phyloP scores from a whole-genome alignment of 1,139 yeast species.

The Yamadazyma dushanensis region DNA sequence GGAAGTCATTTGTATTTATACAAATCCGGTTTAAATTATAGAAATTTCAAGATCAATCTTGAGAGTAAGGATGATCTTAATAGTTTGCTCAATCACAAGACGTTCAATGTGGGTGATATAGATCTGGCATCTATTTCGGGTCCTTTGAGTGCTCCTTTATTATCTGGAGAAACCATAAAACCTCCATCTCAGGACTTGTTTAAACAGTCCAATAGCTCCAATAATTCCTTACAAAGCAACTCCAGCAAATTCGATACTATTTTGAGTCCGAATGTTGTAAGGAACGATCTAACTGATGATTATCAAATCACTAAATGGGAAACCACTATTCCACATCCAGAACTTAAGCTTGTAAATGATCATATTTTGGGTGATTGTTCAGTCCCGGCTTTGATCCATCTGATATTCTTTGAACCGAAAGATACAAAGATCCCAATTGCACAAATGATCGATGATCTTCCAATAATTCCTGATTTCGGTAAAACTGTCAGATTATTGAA shows the following conservation, averaged over 20 bases:
- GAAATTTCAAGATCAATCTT: conserved; percentile 11
- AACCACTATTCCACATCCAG: conserved; percentile 61
- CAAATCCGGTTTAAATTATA: conserved; percentile 25
- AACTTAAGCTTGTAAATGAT: conserved; percentile 28
- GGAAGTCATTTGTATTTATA: conserved; percentile 62
- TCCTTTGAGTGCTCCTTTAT: conserved; percentile 13
- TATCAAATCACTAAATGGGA: conserved; percentile 25
- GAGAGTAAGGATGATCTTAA: conserved; percentile 7
- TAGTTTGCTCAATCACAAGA: conserved; percentile 7
- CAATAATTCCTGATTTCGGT: conserved; percentile 63
- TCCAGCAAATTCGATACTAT: not conserved
- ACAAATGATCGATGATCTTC: conserved; percentile 58
- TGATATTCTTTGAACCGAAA: conserved; percentile 52
- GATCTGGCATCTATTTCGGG: conserved; percentile 15
- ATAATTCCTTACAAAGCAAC: conserved; percentile 6
- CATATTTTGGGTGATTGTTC: conserved; percentile 44
- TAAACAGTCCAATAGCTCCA: conserved; percentile 10
- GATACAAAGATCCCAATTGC: conserved; percentile 22
- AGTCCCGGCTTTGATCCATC: conserved; percentile 73
- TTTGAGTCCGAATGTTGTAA: not conserved
- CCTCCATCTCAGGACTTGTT: conserved; percentile 14
- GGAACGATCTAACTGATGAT: conserved; percentile 12
- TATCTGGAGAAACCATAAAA: conserved; percentile 6
- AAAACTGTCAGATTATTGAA: conserved; percentile 44
- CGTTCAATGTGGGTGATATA: conserved; percentile 16